Percentiles rank a stretch among this genome's conserved stretches.
These are phyloP conservation scores for Geosmithia morbida DNA, from an alignment of 2,329 filamentous ascomycete genomes.

Conservation along the genomic window DNA sequence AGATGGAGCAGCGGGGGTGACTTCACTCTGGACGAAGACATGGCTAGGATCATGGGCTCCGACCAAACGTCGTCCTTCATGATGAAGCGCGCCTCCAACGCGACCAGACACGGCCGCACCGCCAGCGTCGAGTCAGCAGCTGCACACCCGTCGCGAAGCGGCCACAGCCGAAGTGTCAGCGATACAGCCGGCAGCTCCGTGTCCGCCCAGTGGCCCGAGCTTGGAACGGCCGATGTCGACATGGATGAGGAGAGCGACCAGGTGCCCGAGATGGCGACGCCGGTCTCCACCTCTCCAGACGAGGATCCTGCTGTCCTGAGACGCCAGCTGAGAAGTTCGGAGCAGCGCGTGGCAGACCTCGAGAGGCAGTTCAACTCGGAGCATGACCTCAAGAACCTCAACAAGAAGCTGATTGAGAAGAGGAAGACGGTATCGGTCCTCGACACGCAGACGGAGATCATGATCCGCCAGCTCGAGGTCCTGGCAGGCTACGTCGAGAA, in stretches of 20 bases:
- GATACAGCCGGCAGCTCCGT: conserved; percentile 46
- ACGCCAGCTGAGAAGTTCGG: conserved; percentile 65
- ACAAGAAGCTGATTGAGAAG: conserved; percentile 82
- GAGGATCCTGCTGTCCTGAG: conserved; percentile 56
- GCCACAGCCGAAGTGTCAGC: conserved; percentile 48
- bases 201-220: conserved; percentile 61
- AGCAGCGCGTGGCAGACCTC: conserved; percentile 75
- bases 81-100: conserved; percentile 79
- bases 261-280: conserved; percentile 55
- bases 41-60: conserved; percentile 72
- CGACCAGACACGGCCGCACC: conserved; percentile 82
- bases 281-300: conserved; percentile 46
- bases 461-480: conserved; percentile 81
- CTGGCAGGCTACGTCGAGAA: conserved; percentile 78
- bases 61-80: conserved; percentile 73
- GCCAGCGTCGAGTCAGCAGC: conserved; percentile 55
- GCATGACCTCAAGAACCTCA: conserved; percentile 58
- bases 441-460: conserved; percentile 89
- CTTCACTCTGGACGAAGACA: conserved; percentile 91
- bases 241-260: conserved; percentile 36
- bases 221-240: conserved; percentile 26
- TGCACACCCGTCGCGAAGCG: conserved; percentile 23
- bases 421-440: conserved; percentile 89
- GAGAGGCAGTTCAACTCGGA: conserved; percentile 60
- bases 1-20: conserved; percentile 70